Percentiles rank a stretch among this genome's conserved stretches.
These are phyloP conservation scores for Suhomyces sp. DNA, from an alignment of 805 yeast genomes.

Conservation along the genomic window DNA sequence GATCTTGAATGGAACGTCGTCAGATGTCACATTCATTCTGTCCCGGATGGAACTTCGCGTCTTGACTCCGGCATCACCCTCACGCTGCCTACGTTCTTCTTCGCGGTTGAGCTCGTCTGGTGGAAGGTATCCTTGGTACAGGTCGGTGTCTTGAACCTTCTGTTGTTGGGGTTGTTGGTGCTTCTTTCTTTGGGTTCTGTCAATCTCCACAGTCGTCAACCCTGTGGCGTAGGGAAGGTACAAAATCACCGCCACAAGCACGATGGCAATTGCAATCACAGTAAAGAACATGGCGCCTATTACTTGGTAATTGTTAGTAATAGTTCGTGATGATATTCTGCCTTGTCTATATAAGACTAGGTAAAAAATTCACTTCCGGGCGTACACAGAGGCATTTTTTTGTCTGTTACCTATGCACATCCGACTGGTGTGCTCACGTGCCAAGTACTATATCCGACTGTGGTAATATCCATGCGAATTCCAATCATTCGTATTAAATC, in stretches of 20 bases:
- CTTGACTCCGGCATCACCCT: too few species aligned
- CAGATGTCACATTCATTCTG: slow-evolving; percentile 31
- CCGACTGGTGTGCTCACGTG: too few species aligned
- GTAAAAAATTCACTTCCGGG: too few species aligned
- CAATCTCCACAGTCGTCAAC: slow-evolving; percentile 39
- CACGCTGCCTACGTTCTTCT: slow-evolving; percentile 11
- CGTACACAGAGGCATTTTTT: too few species aligned
- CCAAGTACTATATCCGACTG: too few species aligned
- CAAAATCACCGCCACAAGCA: slow-evolving; percentile 40
- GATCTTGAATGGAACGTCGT: slow-evolving; percentile 38
- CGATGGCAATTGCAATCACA: slow-evolving; percentile 39
- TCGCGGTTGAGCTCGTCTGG: slow-evolving; percentile 32
- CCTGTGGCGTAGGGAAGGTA: slow-evolving; percentile 53
- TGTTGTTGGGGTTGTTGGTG: slow-evolving; percentile 5
- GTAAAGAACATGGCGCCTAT: slow-evolving; percentile 32
- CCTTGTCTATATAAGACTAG: too few species aligned
- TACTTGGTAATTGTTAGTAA: not conserved
- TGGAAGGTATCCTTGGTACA: slow-evolving; percentile 36
- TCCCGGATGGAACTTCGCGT: slow-evolving; percentile 21
- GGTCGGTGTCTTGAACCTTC: slow-evolving; percentile 5
- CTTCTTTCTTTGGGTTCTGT: slow-evolving; percentile 8
- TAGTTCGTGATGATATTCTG: too few species aligned
- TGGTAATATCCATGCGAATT: too few species aligned
- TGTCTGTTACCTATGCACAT: too few species aligned
- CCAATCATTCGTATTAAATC: too few species aligned